These are phyloP conservation scores for Verticillium longisporum DNA, from an alignment of 2,329 filamentous ascomycete genomes.

Conservation along the genomic window DNA sequence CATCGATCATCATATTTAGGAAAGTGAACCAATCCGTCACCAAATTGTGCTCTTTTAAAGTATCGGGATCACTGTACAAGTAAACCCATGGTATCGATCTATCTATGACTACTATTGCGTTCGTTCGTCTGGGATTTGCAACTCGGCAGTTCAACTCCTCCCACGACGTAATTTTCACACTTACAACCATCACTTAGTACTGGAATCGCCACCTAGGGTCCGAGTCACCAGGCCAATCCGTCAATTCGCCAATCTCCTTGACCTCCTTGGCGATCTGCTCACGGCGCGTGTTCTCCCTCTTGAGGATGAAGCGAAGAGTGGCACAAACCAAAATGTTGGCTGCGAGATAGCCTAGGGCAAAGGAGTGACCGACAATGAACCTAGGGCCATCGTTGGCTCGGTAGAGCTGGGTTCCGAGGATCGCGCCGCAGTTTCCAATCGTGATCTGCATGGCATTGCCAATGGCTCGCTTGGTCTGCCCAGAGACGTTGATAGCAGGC, in stretches of 20 bases:
- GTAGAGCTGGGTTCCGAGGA: conserved; percentile 65
- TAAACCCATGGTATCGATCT: too few species aligned
- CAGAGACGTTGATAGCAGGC: conserved; percentile 66
- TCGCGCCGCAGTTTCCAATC: conserved; percentile 62
- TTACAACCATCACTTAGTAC: conserved; percentile 25
- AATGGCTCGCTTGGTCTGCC: conserved; percentile 62
- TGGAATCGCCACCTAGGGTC: conserved; percentile 63
- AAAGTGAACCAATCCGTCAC: too few species aligned
- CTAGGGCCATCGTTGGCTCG: conserved; percentile 51
- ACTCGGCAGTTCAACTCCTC: too few species aligned
- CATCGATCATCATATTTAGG: too few species aligned
- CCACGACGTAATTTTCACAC: too few species aligned
- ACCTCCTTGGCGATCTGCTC: conserved; percentile 34
- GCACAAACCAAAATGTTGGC: conserved; percentile 49
- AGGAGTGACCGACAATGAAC: conserved; percentile 59
- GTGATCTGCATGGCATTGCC: conserved; percentile 67
- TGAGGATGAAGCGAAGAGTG: conserved; percentile 46
- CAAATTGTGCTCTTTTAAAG: too few species aligned
- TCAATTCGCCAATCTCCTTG: conserved; percentile 40
- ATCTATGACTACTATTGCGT: too few species aligned
- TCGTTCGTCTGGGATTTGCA: too few species aligned
- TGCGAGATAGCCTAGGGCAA: conserved; percentile 58
- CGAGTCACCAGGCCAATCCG: conserved; percentile 54
- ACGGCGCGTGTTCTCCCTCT: conserved; percentile 49
- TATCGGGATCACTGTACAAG: too few species aligned